A percentile compares a stretch with the other conserved stretches of the same genome.
Conservation (phyloP, 2,329 filamentous ascomycete genomes). For the Neonectria punicea region DNA sequence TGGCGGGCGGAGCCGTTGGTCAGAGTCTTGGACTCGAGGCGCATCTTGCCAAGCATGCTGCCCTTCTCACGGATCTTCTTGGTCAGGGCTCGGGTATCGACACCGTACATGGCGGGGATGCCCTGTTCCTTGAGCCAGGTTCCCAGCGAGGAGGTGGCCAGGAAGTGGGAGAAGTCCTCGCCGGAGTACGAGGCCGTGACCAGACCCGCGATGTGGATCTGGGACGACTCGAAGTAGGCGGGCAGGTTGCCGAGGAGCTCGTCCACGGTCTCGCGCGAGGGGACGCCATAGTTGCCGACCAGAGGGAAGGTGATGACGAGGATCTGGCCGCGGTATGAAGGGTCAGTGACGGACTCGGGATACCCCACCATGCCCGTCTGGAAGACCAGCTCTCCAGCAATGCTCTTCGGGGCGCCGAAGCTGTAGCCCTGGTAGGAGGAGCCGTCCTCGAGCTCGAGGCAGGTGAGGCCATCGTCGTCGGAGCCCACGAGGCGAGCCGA, state of each 20-base stretch:
- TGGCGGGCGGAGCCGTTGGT: constrained; percentile 55
- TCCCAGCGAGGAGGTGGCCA: constrained; percentile 89
- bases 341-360: constrained; percentile 90
- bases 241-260: constrained; percentile 86
- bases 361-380: constrained; percentile 99
- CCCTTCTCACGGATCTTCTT: constrained; percentile 94
- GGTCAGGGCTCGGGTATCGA: constrained; percentile 93
- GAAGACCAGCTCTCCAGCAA: constrained; percentile 97
- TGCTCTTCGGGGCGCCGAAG: constrained; percentile 94
- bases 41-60: constrained; percentile 93
- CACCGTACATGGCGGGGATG: constrained; percentile 91
- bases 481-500: constrained; percentile 66
- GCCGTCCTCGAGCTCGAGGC: constrained; percentile 93
- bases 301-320: constrained; percentile 96
- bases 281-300: constrained; percentile 97
- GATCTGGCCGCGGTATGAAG: constrained; percentile 91
- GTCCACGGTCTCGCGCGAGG: constrained; percentile 85
- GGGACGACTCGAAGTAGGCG: constrained; percentile 89
- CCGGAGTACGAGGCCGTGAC: constrained; percentile 92
- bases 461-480: constrained; percentile 73
- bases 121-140: constrained; percentile 97
- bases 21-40: constrained; percentile 69
- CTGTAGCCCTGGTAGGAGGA: constrained; percentile 92
- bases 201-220: constrained; percentile 94
- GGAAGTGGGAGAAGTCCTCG: constrained; percentile 94